Percentiles rank a stretch among this genome's conserved stretches.
These are phyloP conservation scores for Stephanodiscus triporus DNA, from an alignment of 108 stramenopile species.

Conservation along the genomic window DNA sequence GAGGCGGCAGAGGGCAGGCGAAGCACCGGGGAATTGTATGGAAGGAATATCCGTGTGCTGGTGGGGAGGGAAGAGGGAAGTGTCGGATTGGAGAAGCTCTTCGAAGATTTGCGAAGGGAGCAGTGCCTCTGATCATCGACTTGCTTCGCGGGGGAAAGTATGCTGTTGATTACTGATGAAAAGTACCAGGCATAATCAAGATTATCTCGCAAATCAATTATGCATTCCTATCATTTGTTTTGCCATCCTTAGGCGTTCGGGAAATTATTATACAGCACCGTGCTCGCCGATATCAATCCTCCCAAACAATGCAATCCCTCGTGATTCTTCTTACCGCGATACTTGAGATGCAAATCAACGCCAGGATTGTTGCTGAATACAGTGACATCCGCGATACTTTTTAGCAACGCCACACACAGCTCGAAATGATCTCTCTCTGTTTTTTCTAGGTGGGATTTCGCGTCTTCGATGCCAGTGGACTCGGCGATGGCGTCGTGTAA, in stretches of 20 bases:
- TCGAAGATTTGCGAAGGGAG: slow-evolving; percentile 62
- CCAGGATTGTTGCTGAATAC: slow-evolving; percentile 89
- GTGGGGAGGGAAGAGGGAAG: slow-evolving; percentile 52
- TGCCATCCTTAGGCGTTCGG: slow-evolving; percentile 50
- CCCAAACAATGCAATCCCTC: slow-evolving; percentile 80
- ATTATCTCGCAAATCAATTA: too few species aligned
- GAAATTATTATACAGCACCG: slow-evolving; percentile 84
- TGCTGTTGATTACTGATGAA: too few species aligned
- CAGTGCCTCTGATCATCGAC: slow-evolving; percentile 35
- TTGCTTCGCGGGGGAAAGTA: too few species aligned
- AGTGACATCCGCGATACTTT: slow-evolving; percentile 72
- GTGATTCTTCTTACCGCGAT: slow-evolving; percentile 77
- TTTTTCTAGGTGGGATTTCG: slow-evolving; percentile 22
- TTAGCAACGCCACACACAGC: slow-evolving; percentile 64
- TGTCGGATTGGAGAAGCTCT: slow-evolving; percentile 60
- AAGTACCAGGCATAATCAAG: too few species aligned
- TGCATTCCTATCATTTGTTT: background rate
- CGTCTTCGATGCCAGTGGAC: slow-evolving; percentile 9
- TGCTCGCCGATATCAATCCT: slow-evolving; percentile 76
- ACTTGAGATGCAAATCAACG: slow-evolving; percentile 72
- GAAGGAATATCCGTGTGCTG: slow-evolving; percentile 65
- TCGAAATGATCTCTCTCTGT: slow-evolving; percentile 63
- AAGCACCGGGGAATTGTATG: slow-evolving; percentile 57
- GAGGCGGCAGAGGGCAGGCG: slow-evolving; percentile 75
- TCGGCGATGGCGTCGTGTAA: slow-evolving; percentile 4